A percentile compares a stretch with the other conserved stretches of the same genome.
These are phyloP conservation scores for Pyricularia sp. DNA, from an alignment of 2,329 filamentous ascomycete genomes.

Conservation along the genomic window DNA sequence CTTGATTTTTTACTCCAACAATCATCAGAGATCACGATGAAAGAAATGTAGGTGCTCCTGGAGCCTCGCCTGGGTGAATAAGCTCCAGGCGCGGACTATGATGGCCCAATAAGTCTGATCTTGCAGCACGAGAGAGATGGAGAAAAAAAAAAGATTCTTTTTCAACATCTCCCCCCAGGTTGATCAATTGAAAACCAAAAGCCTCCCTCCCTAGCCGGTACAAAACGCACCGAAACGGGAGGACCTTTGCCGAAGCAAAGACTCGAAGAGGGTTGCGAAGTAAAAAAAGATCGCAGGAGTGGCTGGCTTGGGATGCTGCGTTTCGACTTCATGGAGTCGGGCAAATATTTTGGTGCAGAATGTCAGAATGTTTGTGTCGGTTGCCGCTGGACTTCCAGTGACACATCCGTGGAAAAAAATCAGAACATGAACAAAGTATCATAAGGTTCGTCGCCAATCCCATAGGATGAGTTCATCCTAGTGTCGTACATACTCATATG, in stretches of 20 bases:
- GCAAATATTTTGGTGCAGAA: neutral
- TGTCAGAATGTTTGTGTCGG: too few species aligned
- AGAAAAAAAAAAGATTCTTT: too few species aligned
- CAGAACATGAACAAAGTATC: neutral
- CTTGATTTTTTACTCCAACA: neutral
- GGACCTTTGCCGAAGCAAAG: constrained; percentile 1
- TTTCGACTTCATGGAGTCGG: neutral
- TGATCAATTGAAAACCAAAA: neutral
- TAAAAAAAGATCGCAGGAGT: neutral
- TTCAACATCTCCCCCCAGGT: neutral
- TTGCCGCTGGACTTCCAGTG: neutral
- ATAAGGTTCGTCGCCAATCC: neutral
- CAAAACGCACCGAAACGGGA: constrained; percentile 4
- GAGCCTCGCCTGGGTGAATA: constrained; percentile 5
- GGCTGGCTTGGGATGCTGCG: constrained; percentile 1
- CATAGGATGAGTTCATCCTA: neutral
- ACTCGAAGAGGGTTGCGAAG: neutral
- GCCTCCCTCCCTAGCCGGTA: constrained; percentile 1
- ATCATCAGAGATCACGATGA: neutral
- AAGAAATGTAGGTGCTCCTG: constrained; percentile 5
- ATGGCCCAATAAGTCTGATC: constrained; percentile 4
- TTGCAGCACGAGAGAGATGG: neutral
- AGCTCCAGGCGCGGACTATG: constrained; percentile 5
- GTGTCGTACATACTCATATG: neutral
- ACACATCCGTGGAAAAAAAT: neutral